Evolutionary conservation across 2,329 filamentous ascomycete genomes (phyloP), one percentile per base, ranked within the genome.

Genomic region (Rhynchosporium secalis): DNA sequence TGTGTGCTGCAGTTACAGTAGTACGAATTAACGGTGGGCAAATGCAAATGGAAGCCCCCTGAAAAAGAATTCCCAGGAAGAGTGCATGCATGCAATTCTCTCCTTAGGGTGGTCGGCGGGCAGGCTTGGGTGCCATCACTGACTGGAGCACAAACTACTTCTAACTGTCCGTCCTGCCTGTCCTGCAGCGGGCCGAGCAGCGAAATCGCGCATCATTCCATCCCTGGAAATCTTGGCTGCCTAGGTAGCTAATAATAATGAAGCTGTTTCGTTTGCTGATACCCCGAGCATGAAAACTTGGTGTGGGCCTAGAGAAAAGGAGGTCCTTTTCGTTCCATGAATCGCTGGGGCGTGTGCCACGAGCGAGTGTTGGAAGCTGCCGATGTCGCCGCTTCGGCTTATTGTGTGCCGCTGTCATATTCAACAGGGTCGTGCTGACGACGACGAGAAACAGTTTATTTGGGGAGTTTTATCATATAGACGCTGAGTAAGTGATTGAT

Each of bases 181-280:
- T 69, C 66, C 67, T 71, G 70, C 69, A 72, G 66, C 70, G 70
- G 70, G 63, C 70, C 70, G 70, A 70, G 61, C 65, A 69, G 68
- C 58, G 46, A 63, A 61, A 65, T 69, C 63, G 58, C 58, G 54
- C 54, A 56, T 46, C 41, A 48, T 51, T 20, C 38, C 33, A 26
- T 15, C 8, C 51, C 33, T 26, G 12, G 33, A 40, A 28, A 5
- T 26, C 49, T 54, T 54, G 49, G 49, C 49, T 40, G 47, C 45
- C 7, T 47, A 7, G 7, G 36, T 40, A 2, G 36, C 20, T 20
- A 20, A 20, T 20, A 20, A 20, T 20, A 20, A 20, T 20, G 1
- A 20, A 20, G 20, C 20, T 20, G 20, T 36, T 36, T 36, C 9
- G 33, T 36, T 36, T 1, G 33, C 33, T 10, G 33, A 10, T 5